These are phyloP conservation scores for Paraconiothyrium sp. DNA, from an alignment of 2,329 filamentous ascomycete genomes.

Conservation along the genomic window DNA sequence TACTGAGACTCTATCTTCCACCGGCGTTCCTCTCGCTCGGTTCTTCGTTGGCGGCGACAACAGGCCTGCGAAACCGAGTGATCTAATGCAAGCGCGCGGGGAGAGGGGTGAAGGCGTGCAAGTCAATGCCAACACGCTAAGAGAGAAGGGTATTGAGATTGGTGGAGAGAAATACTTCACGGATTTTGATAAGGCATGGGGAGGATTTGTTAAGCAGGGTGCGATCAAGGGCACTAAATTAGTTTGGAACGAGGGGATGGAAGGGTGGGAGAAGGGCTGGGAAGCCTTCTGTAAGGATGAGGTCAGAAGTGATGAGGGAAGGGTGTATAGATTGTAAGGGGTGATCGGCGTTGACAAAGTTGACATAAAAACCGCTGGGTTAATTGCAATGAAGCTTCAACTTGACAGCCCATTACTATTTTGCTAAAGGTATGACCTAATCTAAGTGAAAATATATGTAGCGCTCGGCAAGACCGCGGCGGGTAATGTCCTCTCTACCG, in stretches of 20 bases:
- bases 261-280: constrained; percentile 35
- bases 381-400: too few relatives aligned
- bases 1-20: constrained; percentile 15
- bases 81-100: constrained; percentile 10
- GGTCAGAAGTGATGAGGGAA: constrained; percentile 27
- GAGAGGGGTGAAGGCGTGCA: constrained; percentile 15
- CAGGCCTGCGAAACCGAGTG: constrained; percentile 20
- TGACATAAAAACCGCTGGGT: too few relatives aligned
- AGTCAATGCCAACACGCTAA: constrained; percentile 32
- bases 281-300: constrained; percentile 34
- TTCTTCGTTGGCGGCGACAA: constrained; percentile 31
- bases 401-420: too few relatives aligned
- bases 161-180: constrained; percentile 31
- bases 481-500: not conserved
- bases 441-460: too few relatives aligned
- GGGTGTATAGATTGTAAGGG: constrained; percentile 26
- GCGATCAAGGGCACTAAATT: constrained; percentile 25
- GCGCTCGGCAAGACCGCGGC: not conserved
- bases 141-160: constrained; percentile 34
- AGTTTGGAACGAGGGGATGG: constrained; percentile 33
- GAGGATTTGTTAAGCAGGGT: constrained; percentile 28
- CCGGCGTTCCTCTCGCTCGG: constrained; percentile 18
- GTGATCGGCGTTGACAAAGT: not conserved
- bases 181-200: constrained; percentile 23
- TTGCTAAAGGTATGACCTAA: too few relatives aligned